A percentile compares a stretch with the other conserved stretches of the same genome.
These are phyloP conservation scores for Chondrostereum purpureum DNA, from an alignment of 1,284 basidiomycete species.

Conservation along the genomic window DNA sequence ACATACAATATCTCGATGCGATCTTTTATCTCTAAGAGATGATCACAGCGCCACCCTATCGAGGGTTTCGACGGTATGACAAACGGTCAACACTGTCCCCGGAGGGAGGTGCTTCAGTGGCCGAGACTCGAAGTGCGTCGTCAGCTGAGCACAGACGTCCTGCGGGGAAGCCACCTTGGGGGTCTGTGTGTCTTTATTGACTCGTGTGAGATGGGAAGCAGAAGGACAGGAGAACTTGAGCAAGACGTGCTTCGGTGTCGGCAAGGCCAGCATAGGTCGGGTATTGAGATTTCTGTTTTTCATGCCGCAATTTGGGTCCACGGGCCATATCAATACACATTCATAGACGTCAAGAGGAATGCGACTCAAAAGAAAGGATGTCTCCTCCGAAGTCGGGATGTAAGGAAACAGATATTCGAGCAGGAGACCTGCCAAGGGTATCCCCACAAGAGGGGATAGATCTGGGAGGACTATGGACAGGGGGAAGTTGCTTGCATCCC, in stretches of 20 bases:
- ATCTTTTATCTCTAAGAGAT: constrained; percentile 19
- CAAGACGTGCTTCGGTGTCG: constrained; percentile 8
- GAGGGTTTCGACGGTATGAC: constrained; percentile 25
- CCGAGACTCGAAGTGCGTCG: constrained; percentile 17
- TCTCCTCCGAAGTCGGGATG: constrained; percentile 26
- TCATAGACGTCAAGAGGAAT: constrained; percentile 44
- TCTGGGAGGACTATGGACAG: constrained; percentile 17
- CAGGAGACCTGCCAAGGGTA: constrained; percentile 47
- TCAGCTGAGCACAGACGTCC: constrained; percentile 3
- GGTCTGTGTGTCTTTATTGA: not conserved
- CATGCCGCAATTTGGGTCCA: not conserved
- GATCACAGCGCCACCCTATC: constrained; percentile 35
- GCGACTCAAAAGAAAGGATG: constrained; percentile 33
- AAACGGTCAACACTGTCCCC: constrained; percentile 15
- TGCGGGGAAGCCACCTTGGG: constrained; percentile 2
- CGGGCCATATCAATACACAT: constrained; percentile 16
- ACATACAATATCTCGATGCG: too few species aligned
- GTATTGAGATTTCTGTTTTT: not conserved
- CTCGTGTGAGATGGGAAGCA: constrained; percentile 2
- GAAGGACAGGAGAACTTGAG: constrained; percentile 18
- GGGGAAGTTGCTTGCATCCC: constrained; percentile 5
- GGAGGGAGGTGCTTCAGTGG: constrained; percentile 14
- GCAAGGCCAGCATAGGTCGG: not conserved
- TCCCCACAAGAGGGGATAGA: constrained; percentile 19
- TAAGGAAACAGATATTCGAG: constrained; percentile 57